Conservation (phyloP, 1,139 yeast species). For the Saccharomyces pastorianus region DNA sequence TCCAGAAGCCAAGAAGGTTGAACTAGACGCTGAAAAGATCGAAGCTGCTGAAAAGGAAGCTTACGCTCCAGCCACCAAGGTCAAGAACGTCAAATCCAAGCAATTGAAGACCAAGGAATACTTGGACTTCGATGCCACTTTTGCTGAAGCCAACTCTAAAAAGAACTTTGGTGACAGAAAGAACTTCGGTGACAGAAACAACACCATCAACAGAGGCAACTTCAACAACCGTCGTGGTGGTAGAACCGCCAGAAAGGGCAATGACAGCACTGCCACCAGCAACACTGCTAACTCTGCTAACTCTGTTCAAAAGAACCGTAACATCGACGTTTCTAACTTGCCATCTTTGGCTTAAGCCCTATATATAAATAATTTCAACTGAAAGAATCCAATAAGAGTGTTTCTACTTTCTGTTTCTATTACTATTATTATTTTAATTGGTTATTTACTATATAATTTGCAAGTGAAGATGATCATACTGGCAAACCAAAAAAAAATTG, state of each 20-base stretch:
- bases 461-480: neutral
- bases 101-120: constrained; percentile 60
- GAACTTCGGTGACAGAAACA: no score
- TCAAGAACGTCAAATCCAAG: constrained; percentile 56
- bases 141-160: constrained; percentile 42
- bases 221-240: constrained; percentile 11
- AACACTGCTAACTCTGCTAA: constrained; percentile 24
- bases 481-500: neutral
- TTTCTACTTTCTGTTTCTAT: neutral
- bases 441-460: neutral
- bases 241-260: constrained; percentile 18
- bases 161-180: constrained; percentile 19
- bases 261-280: constrained; percentile 8
- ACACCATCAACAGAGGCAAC: neutral
- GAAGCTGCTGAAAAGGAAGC: constrained; percentile 43
- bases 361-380: neutral
- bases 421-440: neutral
- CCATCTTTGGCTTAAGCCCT: constrained; percentile 40
- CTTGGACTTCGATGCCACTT: constrained; percentile 59
- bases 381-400: neutral
- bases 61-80: constrained; percentile 47
- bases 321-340: constrained; percentile 50
- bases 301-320: constrained; percentile 24
- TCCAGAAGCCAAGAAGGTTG: constrained; percentile 40
- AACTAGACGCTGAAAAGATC: constrained; percentile 45